These are phyloP conservation scores for Yamadazyma tumulicola DNA, from an alignment of 805 yeast genomes.

Conservation along the genomic window DNA sequence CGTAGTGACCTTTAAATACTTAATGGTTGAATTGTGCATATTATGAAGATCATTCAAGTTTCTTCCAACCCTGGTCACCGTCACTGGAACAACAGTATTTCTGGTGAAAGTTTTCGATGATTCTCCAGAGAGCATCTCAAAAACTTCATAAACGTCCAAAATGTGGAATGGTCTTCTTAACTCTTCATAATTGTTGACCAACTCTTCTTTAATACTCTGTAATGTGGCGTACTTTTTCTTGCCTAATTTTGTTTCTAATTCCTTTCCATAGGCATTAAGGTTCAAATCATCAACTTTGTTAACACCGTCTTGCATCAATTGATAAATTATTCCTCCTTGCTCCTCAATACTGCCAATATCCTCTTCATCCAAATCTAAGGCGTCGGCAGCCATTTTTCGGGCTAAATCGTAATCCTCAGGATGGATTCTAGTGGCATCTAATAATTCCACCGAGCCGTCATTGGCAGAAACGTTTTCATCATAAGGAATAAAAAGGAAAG, in stretches of 20 bases:
- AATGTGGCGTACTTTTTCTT: conserved; percentile 75
- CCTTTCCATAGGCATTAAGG: conserved; percentile 88
- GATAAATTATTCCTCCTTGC: conserved; percentile 77
- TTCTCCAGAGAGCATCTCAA: conserved; percentile 89
- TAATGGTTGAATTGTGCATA: conserved; percentile 45
- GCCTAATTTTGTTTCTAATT: conserved; percentile 69
- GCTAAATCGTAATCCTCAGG: conserved; percentile 98
- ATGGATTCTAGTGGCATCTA: conserved; percentile 95
- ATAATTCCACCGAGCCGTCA: conserved; percentile 67
- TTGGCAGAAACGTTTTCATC: conserved; percentile 51
- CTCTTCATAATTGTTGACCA: conserved; percentile 85
- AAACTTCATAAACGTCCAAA: conserved; percentile 67
- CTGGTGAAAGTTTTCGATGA: conserved; percentile 61
- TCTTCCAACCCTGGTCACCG: conserved; percentile 66
- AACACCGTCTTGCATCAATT: conserved; percentile 67
- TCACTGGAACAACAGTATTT: conserved; percentile 74
- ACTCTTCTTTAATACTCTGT: conserved; percentile 80
- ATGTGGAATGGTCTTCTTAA: conserved; percentile 68
- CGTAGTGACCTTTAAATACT: conserved; percentile 38
- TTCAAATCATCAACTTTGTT: conserved; percentile 80
- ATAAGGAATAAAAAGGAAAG: conserved; percentile 77
- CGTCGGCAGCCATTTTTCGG: conserved; percentile 97
- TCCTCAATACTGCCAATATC: conserved; percentile 77
- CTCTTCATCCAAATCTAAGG: conserved; percentile 92
- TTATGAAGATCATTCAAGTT: conserved; percentile 49